A percentile compares a stretch with the other conserved stretches of the same genome.
phyloP scores from a whole-genome alignment of 2,329 filamentous ascomycete species.

The Juglanconis oblonga region DNA sequence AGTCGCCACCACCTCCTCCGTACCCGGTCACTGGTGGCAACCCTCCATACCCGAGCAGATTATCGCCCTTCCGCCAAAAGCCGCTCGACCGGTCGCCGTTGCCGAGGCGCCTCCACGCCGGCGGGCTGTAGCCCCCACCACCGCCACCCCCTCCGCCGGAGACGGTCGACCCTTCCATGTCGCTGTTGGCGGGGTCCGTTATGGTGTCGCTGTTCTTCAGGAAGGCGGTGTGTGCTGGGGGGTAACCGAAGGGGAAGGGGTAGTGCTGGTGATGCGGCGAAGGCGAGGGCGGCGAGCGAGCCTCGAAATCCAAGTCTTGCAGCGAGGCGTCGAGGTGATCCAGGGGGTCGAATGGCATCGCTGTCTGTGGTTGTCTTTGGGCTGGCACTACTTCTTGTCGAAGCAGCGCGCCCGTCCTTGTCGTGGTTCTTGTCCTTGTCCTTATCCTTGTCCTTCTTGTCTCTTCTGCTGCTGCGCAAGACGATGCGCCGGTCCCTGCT shows the following conservation, averaged over 20 bases:
- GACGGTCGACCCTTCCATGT: conserved; percentile 38
- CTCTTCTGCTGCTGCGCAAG: conserved; percentile 18
- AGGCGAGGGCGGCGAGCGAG: conserved; percentile 25
- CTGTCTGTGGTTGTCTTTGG: background rate
- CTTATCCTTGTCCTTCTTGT: conserved; percentile 19
- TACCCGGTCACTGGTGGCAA: conserved; percentile 18
- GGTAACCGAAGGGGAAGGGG: conserved; percentile 35
- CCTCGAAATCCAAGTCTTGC: conserved; percentile 46
- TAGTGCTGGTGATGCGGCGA: background rate
- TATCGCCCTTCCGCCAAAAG: conserved; percentile 53
- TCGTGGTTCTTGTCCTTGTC: conserved; percentile 13
- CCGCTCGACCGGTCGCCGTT: conserved; percentile 57
- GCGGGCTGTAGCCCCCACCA: conserved; percentile 55
- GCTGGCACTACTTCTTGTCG: background rate
- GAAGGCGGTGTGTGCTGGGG: conserved; percentile 41
- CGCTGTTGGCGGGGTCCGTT: conserved; percentile 28
- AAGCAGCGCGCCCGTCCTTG: background rate
- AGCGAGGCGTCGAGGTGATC: conserved; percentile 50
- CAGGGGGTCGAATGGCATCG: conserved; percentile 19
- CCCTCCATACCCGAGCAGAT: conserved; percentile 22
- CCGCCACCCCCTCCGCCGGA: conserved; percentile 32
- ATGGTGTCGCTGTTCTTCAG: conserved; percentile 25
- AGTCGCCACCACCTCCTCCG: conserved; percentile 19
- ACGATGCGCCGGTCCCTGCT: conserved; percentile 16
- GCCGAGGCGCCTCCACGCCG: conserved; percentile 59